Base-by-base conservation (phyloP, 2,329 filamentous ascomycete genomes). In the Onygenales sp. region DNA sequence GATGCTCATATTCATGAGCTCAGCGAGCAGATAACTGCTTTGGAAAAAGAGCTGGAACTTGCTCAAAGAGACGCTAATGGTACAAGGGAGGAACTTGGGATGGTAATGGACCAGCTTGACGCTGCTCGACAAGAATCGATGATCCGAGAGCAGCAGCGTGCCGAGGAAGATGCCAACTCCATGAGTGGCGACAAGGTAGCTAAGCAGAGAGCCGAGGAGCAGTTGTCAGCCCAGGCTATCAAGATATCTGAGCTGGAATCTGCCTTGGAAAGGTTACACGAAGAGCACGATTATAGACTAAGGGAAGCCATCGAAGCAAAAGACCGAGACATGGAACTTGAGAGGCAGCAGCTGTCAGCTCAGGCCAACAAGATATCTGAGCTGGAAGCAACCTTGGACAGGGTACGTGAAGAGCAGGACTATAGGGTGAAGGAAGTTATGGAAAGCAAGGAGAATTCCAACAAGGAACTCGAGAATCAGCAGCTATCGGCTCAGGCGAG, bases 1-100 rank as follows among this genome's bases (percentile, higher is more conserved):
- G 75, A 78, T 59, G 69, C 70, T 14, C 71, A 75, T 54, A 72
- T 77, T 40, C 67, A 67, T 32, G 69, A 75, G 36, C 59, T 78
- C 51, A 70, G 68, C 7, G 70, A 72, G 53, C 68, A 78, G 58
- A 58, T 77, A 59, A 77, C 81, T 17, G 79, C 84, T 56, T 82
- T 84, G 63, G 84, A 86, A 60, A 78, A 78, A 42, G 80, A 86
- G 57, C 67, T 87, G n/a, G 74, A 78, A 27, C 67, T 74, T 47
- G 83, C 81, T 61, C 67, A 72, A 34, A 65, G 65, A 48, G 71
- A 75, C 52, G 57, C 64, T 27, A 66, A 72, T 54, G 63, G 65
- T 52, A 63, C 66, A 10, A 68, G 64, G 56, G 67, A 72, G 31
- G 70, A 76, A 52, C 59, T 77, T 21, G 61, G 66, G 34, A 59